Evolutionary conservation across 2,329 filamentous ascomycete genomes (phyloP).

Genomic region (Fusarium domesticum): DNA sequence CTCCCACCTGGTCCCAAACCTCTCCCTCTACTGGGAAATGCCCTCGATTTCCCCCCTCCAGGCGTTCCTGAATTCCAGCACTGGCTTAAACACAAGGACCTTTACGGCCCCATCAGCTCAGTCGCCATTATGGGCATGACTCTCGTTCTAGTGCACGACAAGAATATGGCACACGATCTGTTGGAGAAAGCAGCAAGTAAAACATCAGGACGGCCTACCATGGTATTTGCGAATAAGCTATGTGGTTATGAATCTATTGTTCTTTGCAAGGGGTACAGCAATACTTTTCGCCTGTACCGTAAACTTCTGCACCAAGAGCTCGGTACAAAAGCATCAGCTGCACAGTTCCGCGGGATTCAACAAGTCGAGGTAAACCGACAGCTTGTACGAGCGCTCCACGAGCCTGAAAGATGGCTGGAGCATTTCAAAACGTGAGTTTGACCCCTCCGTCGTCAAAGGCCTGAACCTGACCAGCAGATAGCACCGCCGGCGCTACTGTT

Average conservation of each 20-base stretch:
- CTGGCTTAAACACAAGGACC: background rate
- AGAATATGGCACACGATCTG: background rate
- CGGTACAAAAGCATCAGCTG: background rate
- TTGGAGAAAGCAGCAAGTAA: constrained; percentile 32
- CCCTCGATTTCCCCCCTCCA: background rate
- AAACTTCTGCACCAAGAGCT: constrained; percentile 4
- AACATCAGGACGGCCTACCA: constrained; percentile 28
- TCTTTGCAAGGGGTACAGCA: background rate
- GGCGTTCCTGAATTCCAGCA: background rate
- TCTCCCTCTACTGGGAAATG: background rate
- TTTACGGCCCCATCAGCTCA: background rate
- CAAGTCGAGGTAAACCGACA: background rate
- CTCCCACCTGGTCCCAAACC: background rate
- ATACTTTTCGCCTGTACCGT: background rate
- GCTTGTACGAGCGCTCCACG: background rate
- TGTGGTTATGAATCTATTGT: constrained; percentile 1
- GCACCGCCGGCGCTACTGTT: constrained; percentile 19
- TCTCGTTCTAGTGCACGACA: background rate
- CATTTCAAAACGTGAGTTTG: constrained; percentile 3
- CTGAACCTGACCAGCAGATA: constrained; percentile 6
- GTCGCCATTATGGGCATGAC: background rate
- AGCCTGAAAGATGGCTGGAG: fast-evolving
- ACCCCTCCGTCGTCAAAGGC: background rate
- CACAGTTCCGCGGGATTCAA: background rate
- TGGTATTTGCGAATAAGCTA: constrained; percentile 6